phyloP scores from a whole-genome alignment of 257 asterid genomes.

The Solanum corneliomulleri region DNA sequence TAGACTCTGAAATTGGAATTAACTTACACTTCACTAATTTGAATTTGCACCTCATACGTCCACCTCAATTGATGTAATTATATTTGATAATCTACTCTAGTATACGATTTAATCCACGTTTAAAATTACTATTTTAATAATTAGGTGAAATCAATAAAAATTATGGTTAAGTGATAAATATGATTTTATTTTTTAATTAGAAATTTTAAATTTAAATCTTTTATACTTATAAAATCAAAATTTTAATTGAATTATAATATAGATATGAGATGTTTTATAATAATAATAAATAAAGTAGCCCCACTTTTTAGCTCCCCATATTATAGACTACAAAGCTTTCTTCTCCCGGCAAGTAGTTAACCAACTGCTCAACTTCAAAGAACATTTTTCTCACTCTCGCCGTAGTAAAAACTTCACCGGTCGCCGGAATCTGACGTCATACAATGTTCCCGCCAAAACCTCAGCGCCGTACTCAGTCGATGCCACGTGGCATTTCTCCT shows the following conservation, averaged over 20 bases:
- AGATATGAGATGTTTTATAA: no score
- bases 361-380: neutral
- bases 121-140: neutral
- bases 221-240: neutral
- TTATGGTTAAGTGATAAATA: no score
- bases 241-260: neutral
- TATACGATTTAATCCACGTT: neutral
- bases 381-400: neutral
- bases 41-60: neutral
- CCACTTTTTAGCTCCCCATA: neutral
- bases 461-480: neutral
- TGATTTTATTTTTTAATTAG: no score
- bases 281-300: neutral
- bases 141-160: no score
- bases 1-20: neutral
- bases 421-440: constrained; percentile 5
- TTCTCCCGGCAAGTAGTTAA: neutral
- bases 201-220: no score
- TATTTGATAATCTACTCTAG: neutral
- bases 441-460: constrained; percentile 45
- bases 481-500: constrained; percentile 15
- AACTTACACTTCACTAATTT: neutral
- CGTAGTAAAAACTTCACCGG: neutral
- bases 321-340: neutral
- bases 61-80: neutral